Evolutionary conservation across 768 basidiomycete genomes (phyloP), one percentile per base, ranked within the genome.

Genomic region (Calocybe gangraenosa): DNA sequence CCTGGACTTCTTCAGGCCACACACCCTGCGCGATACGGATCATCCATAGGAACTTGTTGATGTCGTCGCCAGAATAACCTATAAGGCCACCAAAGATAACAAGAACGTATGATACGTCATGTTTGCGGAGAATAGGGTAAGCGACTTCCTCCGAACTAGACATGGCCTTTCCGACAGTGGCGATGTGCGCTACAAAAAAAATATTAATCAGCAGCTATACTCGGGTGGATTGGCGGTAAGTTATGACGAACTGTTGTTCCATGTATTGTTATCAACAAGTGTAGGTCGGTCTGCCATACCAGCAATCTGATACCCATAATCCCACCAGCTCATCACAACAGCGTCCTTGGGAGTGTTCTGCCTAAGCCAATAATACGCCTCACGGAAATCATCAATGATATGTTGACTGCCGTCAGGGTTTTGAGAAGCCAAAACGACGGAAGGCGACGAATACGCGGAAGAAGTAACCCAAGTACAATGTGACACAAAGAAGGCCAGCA

Each of bases 21-120:
- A 95, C 87, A 39, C 94, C 94, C 58, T 95, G 92, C 3, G 91
- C 82, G 53, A 92, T 92, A 44, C 90, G 82, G 47, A 97, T 85
- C 91, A 97, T 97, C 94, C 94, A 97, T 39, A 99, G 68, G 79
- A 97, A 99, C 68, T 99, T 99, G 81, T 99, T 99, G 73, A 99
- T 88, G 62, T 99, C 96, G 62, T 99, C 96, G 11, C 95, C 96
- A 17, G 92, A 95, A 66, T 97, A 99, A 7, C 94, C 96, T 44
- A 98, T 73, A 32, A 99, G 74, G 36, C 93, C 95, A 32, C 96
- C 96, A 61, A 98, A 98, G 66, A 99, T 97, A 66, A 98, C 76
- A 40, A 99, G 82, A 40, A 99, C 84, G 62, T 99, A 98, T 62
- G 92, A 90, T 40, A 98, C 96, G 58, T 99, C 92, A 63, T 99